Evolutionary conservation across 2,329 filamentous ascomycete genomes (phyloP), one percentile per base, ranked within the genome.

Genomic region (Microascus cirrosus): DNA sequence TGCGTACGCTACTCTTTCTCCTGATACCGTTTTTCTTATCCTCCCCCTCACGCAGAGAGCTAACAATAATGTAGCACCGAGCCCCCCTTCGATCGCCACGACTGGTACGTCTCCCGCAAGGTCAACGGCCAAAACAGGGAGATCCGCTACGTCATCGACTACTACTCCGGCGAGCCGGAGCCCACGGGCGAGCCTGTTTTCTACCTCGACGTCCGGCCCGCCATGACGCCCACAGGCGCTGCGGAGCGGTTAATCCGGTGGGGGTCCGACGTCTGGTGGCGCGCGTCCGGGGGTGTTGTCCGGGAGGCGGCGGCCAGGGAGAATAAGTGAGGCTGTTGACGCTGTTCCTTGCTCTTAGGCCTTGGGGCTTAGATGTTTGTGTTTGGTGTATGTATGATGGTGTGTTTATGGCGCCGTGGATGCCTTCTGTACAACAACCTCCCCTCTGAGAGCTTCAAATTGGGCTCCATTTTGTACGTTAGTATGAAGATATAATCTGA

Each of bases 61-160:
- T 24, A 24, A 22, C 20, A 20, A 13, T 11, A 13, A 11, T 4
- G 32, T 36, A 90, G 87, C 5, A 85, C 86, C 8, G 86, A 90
- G 57, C 88, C 90, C 12, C 94, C 94, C 1, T 99, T 99, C 66
- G 94, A 99, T 72, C 84, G 94, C 61, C 94, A 99, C 70, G 94
- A 99, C 70, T 99, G 94, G 94, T 97, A 87, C 68, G 89, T 99
- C 50, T 81, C 89, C 62, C 81, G 94, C 61, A 80, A 86, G 36
- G 73, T 81, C 54, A 78, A 85, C 57, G 89, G 89, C 32, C 70
- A 85, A 59, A 78, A 77, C 65, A 87, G 86, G 69, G 86, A 96
- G 75, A 78, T 96, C 53, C 84, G 94, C 66, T 99, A 99, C 70
- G 84, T 99, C 58, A 99, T 99, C 69, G 94, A 99, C 71, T 97